Evolutionary conservation across 2,329 filamentous ascomycete genomes (phyloP), one percentile per base, ranked within the genome.

Genomic region (Aphanoascus verrucosus): DNA sequence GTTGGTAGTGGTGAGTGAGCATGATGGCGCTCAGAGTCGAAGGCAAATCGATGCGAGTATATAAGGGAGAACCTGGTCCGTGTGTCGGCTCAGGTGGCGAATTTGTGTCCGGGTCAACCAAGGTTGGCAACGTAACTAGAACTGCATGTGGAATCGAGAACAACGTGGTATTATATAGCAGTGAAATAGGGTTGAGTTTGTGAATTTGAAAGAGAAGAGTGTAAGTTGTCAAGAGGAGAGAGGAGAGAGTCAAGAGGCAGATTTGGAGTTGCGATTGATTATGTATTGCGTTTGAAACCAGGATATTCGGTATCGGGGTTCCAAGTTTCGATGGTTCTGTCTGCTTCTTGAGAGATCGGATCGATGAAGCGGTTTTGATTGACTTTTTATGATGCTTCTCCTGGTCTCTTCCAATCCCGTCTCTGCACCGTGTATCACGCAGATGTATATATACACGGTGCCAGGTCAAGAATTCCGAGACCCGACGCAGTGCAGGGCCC

Each of bases 371-470:
- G 47, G 19, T 31, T 7, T 38, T 31, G 12, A 7, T 49, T 20
- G 32, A 14, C 11, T 37, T 49, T 40, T 19, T 19, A 1, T 37
- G 35, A n/a, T 23, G 19, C 11, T 14, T 15, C 14, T 31, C 40
- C 11, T 14, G 32, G 42, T 14, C 19, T 42, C 31, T 32, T 34
- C 28, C 5, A 49, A 32, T 19, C 37, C 37, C 38, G 48, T 42
- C 38, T 43, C 32, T 3, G n/a, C 23, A 11, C 3, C 14, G 31
- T 41, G 35, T 42, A 50, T 50, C 9, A 12, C 37, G 11, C 38
- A 38, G 48, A 42, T 42, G 48, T 42, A 43, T 42, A 17, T 50
- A 49, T 50, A 50, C 28, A 47, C 40, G 34, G n/a, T n/a, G n/a
- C n/a, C 15, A 32, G 11, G 31, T 28, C 5, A 31, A 34, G 42